Evolutionary conservation across 2,329 filamentous ascomycete genomes (phyloP).

Genomic region (Lasiodiplodia theobromae): DNA sequence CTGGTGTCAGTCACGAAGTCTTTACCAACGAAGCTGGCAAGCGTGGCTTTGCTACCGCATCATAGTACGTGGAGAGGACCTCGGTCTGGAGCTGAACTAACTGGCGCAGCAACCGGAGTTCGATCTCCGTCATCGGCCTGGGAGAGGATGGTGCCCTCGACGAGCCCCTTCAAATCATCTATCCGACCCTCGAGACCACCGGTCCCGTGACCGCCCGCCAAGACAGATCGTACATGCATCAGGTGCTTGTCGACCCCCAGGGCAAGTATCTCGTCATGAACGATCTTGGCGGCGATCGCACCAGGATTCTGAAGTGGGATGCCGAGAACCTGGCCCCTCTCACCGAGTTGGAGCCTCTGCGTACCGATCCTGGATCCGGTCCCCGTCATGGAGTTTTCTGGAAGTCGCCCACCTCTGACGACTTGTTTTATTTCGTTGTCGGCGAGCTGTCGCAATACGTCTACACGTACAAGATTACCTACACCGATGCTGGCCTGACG

Average conservation of each 20-base stretch:
- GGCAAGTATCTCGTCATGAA: slow-evolving; percentile 67
- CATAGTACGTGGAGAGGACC: slow-evolving; percentile 40
- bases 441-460: slow-evolving; percentile 67
- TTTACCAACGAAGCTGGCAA: slow-evolving; percentile 49
- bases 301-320: slow-evolving; percentile 66
- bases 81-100: neutral
- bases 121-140: slow-evolving; percentile 44
- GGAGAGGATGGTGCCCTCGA: slow-evolving; percentile 31
- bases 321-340: slow-evolving; percentile 52
- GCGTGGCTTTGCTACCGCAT: slow-evolving; percentile 50
- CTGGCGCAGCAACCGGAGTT: slow-evolving; percentile 38
- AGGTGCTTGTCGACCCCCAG: slow-evolving; percentile 70
- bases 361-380: slow-evolving; percentile 62
- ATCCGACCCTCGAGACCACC: slow-evolving; percentile 47
- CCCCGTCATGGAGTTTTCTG: slow-evolving; percentile 70
- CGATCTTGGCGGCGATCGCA: slow-evolving; percentile 69
- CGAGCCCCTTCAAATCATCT: slow-evolving; percentile 50
- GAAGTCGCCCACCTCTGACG: slow-evolving; percentile 34
- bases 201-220: slow-evolving; percentile 57
- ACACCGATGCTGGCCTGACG: slow-evolving; percentile 53
- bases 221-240: slow-evolving; percentile 68
- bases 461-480: slow-evolving; percentile 63
- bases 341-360: slow-evolving; percentile 54
- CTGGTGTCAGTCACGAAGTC: slow-evolving; percentile 46
- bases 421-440: slow-evolving; percentile 61